These are phyloP conservation scores for Wickerhamomyces rabaulensis DNA, from an alignment of 805 yeast species.

Conservation along the genomic window DNA sequence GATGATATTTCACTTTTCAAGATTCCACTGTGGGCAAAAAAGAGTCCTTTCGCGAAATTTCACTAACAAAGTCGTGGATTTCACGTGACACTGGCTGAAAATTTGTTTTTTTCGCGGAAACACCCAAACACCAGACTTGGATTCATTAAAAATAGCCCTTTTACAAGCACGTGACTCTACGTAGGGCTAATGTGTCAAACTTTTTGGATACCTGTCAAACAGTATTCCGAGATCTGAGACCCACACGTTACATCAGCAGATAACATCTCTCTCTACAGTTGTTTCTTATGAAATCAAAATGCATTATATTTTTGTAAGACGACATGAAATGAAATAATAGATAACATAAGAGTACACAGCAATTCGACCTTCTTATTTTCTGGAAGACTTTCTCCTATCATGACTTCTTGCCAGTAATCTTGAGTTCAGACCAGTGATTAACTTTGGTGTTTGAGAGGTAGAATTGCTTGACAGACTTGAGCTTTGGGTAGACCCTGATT, in stretches of 20 bases:
- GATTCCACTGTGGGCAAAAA: conserved; percentile 7
- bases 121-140: conserved; percentile 8
- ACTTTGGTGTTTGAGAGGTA: conserved; percentile 13
- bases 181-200: conserved; percentile 3
- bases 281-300: neutral
- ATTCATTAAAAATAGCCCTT: neutral
- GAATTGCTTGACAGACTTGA: neutral
- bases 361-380: neutral
- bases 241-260: too few relatives aligned
- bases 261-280: too few relatives aligned
- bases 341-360: neutral
- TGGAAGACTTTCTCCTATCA: conserved; percentile 30
- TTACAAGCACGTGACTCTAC: neutral
- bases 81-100: conserved; percentile 1
- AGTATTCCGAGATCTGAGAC: too few relatives aligned
- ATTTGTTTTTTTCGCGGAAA: neutral
- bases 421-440: conserved; percentile 54
- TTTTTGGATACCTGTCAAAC: too few relatives aligned
- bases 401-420: conserved; percentile 54
- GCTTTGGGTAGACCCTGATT: neutral
- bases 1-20: conserved; percentile 23
- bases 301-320: neutral
- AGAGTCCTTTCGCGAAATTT: conserved; percentile 12
- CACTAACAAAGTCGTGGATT: neutral
- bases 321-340: neutral